Evolutionary conservation across 129 eudicot genomes (phyloP).

Genomic region (Silybum marianum): DNA sequence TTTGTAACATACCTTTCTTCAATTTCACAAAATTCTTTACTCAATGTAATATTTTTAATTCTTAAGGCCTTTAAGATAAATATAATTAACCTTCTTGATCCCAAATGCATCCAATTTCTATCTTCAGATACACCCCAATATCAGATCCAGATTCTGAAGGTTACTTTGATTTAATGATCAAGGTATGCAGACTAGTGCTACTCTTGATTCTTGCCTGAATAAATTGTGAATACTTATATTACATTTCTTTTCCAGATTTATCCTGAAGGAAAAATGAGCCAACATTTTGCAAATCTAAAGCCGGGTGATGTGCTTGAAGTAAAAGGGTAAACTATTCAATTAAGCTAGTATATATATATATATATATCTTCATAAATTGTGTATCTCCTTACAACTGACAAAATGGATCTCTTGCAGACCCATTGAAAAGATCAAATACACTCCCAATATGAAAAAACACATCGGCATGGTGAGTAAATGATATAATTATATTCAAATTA

Average conservation of each 20-base stretch:
- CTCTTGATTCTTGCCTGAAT: constrained; percentile 1
- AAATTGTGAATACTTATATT: neutral
- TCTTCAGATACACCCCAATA: constrained; percentile 93
- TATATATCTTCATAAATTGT: neutral
- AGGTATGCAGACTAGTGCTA: constrained; percentile 46
- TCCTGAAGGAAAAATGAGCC: constrained; percentile 99
- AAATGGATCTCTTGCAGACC: constrained; percentile 63
- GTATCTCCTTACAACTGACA: constrained; percentile 21
- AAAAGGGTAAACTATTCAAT: constrained; percentile 68
- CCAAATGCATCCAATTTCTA: neutral
- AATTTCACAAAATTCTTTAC: neutral
- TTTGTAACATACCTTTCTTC: neutral
- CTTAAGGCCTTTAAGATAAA: neutral
- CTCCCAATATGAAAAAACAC: constrained; percentile 97
- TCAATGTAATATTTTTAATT: neutral
- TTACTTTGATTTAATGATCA: constrained; percentile 88
- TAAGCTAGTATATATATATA: constrained; percentile 3
- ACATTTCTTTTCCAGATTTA: constrained; percentile 55
- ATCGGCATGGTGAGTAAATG: constrained; percentile 88
- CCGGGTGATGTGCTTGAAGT: constrained; percentile 98
- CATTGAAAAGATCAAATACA: constrained; percentile 84
- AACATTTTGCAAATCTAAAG: constrained; percentile 87
- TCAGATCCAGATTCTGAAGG: constrained; percentile 94
- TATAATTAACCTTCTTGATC: neutral
- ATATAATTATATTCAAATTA: neutral